phyloP scores from a whole-genome alignment of 1,139 yeast genomes.

The Magnusiomyces tetraspermus region DNA sequence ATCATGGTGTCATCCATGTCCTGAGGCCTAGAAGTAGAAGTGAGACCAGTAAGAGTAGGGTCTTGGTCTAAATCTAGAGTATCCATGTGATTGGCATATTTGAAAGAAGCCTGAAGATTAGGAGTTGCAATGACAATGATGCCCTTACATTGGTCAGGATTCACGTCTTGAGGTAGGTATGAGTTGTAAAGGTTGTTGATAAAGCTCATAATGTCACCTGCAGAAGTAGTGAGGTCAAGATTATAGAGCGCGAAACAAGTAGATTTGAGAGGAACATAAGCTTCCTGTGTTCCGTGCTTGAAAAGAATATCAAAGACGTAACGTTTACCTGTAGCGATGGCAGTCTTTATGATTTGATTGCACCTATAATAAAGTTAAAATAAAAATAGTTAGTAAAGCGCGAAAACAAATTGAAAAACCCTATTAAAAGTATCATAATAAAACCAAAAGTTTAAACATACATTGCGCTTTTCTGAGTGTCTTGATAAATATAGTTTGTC shows the following conservation, averaged over 20 bases:
- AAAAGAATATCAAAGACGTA: background rate
- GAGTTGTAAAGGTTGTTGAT: background rate
- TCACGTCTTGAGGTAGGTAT: background rate
- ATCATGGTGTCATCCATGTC: background rate
- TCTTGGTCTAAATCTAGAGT: background rate
- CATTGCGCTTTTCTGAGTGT: background rate
- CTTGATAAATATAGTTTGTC: background rate
- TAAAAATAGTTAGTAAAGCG: too few relatives aligned
- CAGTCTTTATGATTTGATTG: background rate
- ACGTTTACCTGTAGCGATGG: background rate
- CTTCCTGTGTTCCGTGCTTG: conserved; percentile 1
- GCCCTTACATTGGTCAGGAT: background rate
- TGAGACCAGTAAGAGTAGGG: background rate
- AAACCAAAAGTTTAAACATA: too few relatives aligned
- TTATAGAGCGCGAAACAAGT: conserved; percentile 1
- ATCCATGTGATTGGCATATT: background rate
- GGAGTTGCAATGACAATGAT: background rate
- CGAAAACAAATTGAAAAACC: too few relatives aligned
- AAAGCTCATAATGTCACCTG: background rate
- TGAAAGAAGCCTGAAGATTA: background rate
- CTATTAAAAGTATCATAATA: too few relatives aligned
- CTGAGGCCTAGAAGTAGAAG: too few relatives aligned
- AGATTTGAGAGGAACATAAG: conserved; percentile 1
- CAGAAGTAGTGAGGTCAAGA: background rate
- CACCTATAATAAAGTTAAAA: background rate